phyloP scores from a whole-genome alignment of 1,139 yeast species.

The Kodamaea alishanica region DNA sequence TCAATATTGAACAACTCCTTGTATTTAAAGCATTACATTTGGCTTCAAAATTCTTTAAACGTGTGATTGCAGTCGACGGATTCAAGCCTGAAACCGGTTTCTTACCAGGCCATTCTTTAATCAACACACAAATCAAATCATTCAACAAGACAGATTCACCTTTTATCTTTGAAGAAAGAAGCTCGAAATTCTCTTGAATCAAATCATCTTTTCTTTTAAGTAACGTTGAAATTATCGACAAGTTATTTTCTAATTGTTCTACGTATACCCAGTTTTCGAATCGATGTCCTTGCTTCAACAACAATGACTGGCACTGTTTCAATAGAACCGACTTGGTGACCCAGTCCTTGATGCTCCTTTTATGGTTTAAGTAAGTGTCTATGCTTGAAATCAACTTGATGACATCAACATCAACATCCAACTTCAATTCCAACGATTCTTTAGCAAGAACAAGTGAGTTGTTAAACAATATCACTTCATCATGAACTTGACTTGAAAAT shows the following conservation, averaged over 20 bases:
- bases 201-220: slow-evolving; percentile 32
- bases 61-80: slow-evolving; percentile 51
- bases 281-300: slow-evolving; percentile 44
- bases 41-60: slow-evolving; percentile 42
- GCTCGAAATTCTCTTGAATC: slow-evolving; percentile 43
- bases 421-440: slow-evolving; percentile 16
- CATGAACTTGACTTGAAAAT: slow-evolving; percentile 39
- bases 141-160: slow-evolving; percentile 40
- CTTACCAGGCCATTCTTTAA: slow-evolving; percentile 44
- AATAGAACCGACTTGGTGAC: slow-evolving; percentile 20
- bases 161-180: slow-evolving; percentile 40
- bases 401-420: slow-evolving; percentile 17
- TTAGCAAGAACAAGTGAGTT: slow-evolving; percentile 15
- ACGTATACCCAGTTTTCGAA: slow-evolving; percentile 60
- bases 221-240: slow-evolving; percentile 43
- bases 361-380: slow-evolving; percentile 15
- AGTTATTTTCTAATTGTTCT: slow-evolving; percentile 60
- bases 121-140: slow-evolving; percentile 24
- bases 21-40: slow-evolving; percentile 19
- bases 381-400: slow-evolving; percentile 17
- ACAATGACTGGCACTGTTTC: slow-evolving; percentile 41
- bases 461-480: slow-evolving; percentile 14
- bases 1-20: slow-evolving; percentile 24
- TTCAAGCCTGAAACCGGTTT: slow-evolving; percentile 48
- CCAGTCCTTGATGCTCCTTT: slow-evolving; percentile 26